Evolutionary conservation across 2,329 filamentous ascomycete genomes (phyloP).

Genomic region (Fusarium sp.): DNA sequence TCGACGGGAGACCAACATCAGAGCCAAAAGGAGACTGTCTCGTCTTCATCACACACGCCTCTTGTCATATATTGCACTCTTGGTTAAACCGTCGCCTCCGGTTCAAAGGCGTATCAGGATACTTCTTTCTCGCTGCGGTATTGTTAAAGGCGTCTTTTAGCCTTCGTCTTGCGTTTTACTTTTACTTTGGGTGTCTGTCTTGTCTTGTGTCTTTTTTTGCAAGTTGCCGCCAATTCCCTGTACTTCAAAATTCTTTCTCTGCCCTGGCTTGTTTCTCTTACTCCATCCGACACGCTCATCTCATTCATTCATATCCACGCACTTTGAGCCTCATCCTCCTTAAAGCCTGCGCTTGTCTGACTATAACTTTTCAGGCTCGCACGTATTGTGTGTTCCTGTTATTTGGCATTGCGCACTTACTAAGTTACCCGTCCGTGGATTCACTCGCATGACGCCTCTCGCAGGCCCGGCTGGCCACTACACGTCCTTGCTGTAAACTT

Average conservation of each 20-base stretch:
- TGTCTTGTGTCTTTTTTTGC: slow-evolving; percentile 31
- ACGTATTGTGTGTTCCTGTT: slow-evolving; percentile 26
- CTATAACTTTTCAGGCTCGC: slow-evolving; percentile 11
- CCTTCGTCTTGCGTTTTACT: slow-evolving; percentile 29
- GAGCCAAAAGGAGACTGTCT: slow-evolving; percentile 49
- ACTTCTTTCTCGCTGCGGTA: slow-evolving; percentile 3
- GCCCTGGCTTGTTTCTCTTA: slow-evolving; percentile 46
- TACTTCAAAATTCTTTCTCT: slow-evolving; percentile 49
- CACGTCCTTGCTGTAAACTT: slow-evolving; percentile 45
- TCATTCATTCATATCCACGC: slow-evolving; percentile 40
- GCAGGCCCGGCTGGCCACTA: slow-evolving; percentile 47
- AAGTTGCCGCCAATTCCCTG: slow-evolving; percentile 43
- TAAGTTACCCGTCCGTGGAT: slow-evolving; percentile 32
- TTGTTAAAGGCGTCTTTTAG: slow-evolving; percentile 10
- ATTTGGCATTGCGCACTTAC: slow-evolving; percentile 28
- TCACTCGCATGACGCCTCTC: slow-evolving; percentile 45
- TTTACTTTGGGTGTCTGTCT: slow-evolving; percentile 6
- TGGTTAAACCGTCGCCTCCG: slow-evolving; percentile 9
- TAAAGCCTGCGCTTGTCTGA: slow-evolving; percentile 9
- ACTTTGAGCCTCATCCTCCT: slow-evolving; percentile 38
- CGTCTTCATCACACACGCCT: slow-evolving; percentile 42
- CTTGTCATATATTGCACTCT: slow-evolving; percentile 35
- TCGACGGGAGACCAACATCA: slow-evolving; percentile 50
- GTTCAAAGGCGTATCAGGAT: not conserved
- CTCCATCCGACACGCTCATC: slow-evolving; percentile 49